These are phyloP conservation scores for Aschersonia sp. DNA, from an alignment of 2,329 filamentous ascomycete species.

Conservation along the genomic window DNA sequence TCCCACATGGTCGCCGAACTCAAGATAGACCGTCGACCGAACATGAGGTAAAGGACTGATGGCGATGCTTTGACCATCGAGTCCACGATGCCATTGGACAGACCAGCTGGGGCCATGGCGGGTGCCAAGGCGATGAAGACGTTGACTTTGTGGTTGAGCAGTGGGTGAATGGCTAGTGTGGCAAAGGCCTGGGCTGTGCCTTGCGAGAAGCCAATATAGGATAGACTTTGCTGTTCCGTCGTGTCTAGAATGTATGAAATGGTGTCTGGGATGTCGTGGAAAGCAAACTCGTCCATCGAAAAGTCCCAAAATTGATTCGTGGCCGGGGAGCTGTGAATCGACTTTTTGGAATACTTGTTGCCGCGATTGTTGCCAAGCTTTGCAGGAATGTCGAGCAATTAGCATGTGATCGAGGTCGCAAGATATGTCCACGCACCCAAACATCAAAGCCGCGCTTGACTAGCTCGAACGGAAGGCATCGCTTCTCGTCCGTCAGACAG, in stretches of 20 bases:
- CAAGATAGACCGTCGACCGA: constrained; percentile 81
- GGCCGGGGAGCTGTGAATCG: constrained; percentile 58
- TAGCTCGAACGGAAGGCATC: constrained; percentile 76
- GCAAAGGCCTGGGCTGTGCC: constrained; percentile 96
- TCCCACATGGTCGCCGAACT: constrained; percentile 96
- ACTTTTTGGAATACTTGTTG: constrained; percentile 99
- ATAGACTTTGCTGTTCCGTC: constrained; percentile 70
- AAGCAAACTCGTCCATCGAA: constrained; percentile 95
- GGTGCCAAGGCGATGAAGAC: constrained; percentile 93
- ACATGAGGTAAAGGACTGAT: constrained; percentile 81
- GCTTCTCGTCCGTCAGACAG: constrained; percentile 71
- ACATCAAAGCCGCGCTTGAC: constrained; percentile 91
- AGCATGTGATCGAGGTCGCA: background rate
- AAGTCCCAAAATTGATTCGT: constrained; percentile 87
- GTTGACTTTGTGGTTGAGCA: constrained; percentile 82
- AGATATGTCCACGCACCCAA: constrained; percentile 45
- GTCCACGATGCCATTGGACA: constrained; percentile 83
- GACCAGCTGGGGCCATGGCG: constrained; percentile 87
- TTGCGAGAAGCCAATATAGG: constrained; percentile 95
- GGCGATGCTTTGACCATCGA: constrained; percentile 88
- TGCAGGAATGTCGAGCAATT: background rate
- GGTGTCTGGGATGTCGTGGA: constrained; percentile 91
- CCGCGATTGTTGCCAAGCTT: constrained; percentile 92
- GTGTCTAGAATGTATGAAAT: constrained; percentile 83
- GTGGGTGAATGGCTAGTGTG: constrained; percentile 79